phyloP scores from a whole-genome alignment of 2,329 filamentous ascomycete species.

The Trichoderma afroharzianum region DNA sequence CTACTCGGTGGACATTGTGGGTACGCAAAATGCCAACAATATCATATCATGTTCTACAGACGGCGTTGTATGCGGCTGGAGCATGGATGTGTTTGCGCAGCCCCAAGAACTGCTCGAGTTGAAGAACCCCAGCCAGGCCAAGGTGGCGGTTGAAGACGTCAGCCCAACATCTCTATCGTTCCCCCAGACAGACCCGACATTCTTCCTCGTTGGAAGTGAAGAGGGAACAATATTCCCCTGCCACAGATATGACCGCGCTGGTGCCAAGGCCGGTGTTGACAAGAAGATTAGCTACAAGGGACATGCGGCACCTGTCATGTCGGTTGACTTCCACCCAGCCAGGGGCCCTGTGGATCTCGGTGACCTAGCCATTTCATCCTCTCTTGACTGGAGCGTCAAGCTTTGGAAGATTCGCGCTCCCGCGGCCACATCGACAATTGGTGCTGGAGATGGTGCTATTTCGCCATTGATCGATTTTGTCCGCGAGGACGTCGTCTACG shows the following conservation, averaged over 20 bases:
- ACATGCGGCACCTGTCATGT: slow-evolving; percentile 93
- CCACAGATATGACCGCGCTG: slow-evolving; percentile 94
- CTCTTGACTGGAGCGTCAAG: slow-evolving; percentile 95
- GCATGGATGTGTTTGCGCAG: slow-evolving; percentile 94
- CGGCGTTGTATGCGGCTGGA: slow-evolving; percentile 95
- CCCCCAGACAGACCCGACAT: slow-evolving; percentile 90
- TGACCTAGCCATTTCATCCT: slow-evolving; percentile 87
- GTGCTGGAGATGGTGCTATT: slow-evolving; percentile 51
- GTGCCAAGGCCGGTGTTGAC: slow-evolving; percentile 94
- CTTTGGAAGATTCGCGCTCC: slow-evolving; percentile 90
- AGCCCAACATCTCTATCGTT: slow-evolving; percentile 94
- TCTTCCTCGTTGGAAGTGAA: slow-evolving; percentile 95
- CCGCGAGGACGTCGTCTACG: slow-evolving; percentile 94
- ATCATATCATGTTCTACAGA: slow-evolving; percentile 97
- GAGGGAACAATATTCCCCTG: slow-evolving; percentile 96
- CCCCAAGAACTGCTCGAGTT: slow-evolving; percentile 92
- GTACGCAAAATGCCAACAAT: slow-evolving; percentile 98
- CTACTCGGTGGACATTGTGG: slow-evolving; percentile 92
- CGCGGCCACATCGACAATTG: slow-evolving; percentile 63
- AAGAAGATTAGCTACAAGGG: slow-evolving; percentile 82
- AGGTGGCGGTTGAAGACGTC: slow-evolving; percentile 77
- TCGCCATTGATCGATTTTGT: slow-evolving; percentile 82
- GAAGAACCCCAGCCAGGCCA: slow-evolving; percentile 77
- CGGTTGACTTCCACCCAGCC: slow-evolving; percentile 89
- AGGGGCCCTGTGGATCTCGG: slow-evolving; percentile 90